Base-by-base conservation (phyloP, 495 filamentous ascomycete species). In the Darksidea phi region DNA sequence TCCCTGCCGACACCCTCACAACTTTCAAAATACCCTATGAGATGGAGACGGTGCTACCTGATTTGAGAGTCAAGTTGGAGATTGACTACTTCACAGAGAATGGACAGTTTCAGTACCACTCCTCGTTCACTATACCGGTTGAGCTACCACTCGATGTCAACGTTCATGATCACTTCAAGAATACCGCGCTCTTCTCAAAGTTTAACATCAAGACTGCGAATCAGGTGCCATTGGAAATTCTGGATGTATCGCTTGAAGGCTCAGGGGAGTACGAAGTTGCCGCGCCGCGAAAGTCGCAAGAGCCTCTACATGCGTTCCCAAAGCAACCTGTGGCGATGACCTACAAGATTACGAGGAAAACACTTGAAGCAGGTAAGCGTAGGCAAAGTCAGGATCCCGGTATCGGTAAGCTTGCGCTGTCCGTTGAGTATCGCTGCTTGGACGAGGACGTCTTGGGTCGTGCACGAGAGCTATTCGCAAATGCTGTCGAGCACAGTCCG, bases 91-190 rank as follows among this genome's bases (percentile, higher is more conserved):
- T 82, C 17, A 97, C 93, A 0, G 79, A 84, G 5, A 75, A 82
- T 13, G 91, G 90, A 1, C 76, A 72, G 28, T 97, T 94, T 64
- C 76, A 79, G 52, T 96, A 87, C 68, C 81, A 84, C 1, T 79
- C 81, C 48, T 84, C 81, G 21, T 79, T 78, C 11, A 79, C 80
- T n/a, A 76, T 90, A 23, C 81, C 84, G 1, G 86, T 89, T 6
- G 75, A 82, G 17, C 77, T 97, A 11, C 89, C 90, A 0, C 81
- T 99, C 38, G 91, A 91, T 17, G 93, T 99, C 60, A 97, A 97
- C 63, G 93, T 99, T 38, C 91, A 97, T 67, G 95, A 99, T 65
- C 84, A 90, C 37, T 99, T 99, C 79, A 95, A 95, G 71, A 81
- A 88, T 51, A 75, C 85, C 26, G 77, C 84, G 1, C 80, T 97